Percentiles rank a stretch among this genome's conserved stretches.
Evolutionary conservation across 2,329 filamentous ascomycete species (phyloP).

Genomic region (Gremmenia infestans): DNA sequence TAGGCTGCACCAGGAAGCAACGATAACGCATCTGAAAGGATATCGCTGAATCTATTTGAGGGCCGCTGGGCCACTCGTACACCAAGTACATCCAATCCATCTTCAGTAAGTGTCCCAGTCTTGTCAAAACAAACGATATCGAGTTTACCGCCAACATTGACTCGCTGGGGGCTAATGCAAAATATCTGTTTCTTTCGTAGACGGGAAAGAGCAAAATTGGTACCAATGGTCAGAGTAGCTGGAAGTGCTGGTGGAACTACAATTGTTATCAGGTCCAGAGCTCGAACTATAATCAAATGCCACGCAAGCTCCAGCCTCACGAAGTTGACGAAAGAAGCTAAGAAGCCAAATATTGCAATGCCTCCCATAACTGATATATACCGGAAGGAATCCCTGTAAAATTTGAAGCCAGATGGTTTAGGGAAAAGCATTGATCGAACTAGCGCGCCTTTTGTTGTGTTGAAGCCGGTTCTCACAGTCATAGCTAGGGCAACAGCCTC

Average conservation of each 20-base stretch:
- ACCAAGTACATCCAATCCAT: constrained; percentile 89
- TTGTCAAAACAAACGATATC: constrained; percentile 98
- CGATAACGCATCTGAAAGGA: constrained; percentile 60
- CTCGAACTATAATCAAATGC: constrained; percentile 87
- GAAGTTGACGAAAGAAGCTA: constrained; percentile 91
- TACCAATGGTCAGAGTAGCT: constrained; percentile 92
- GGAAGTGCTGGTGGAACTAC: constrained; percentile 93
- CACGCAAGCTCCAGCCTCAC: constrained; percentile 75
- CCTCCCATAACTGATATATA: constrained; percentile 96
- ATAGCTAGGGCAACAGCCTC: constrained; percentile 89
- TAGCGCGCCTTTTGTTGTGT: constrained; percentile 92
- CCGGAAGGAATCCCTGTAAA: constrained; percentile 94
- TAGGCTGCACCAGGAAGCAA: constrained; percentile 50
- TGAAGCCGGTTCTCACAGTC: constrained; percentile 91
- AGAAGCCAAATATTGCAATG: constrained; percentile 80
- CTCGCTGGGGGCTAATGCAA: constrained; percentile 94
- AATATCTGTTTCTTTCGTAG: constrained; percentile 89
- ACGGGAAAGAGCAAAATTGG: constrained; percentile 84
- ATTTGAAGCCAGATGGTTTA: constrained; percentile 97
- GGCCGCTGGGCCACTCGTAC: constrained; percentile 69
- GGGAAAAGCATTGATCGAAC: constrained; percentile 98
- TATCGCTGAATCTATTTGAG: constrained; percentile 63
- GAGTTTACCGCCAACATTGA: constrained; percentile 93
- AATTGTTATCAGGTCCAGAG: constrained; percentile 93
- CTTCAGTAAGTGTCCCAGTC: constrained; percentile 95